Evolutionary conservation across 495 filamentous ascomycete species (phyloP), one percentile per base, ranked within the genome.

Genomic region (Rhizodiscina lignyota): DNA sequence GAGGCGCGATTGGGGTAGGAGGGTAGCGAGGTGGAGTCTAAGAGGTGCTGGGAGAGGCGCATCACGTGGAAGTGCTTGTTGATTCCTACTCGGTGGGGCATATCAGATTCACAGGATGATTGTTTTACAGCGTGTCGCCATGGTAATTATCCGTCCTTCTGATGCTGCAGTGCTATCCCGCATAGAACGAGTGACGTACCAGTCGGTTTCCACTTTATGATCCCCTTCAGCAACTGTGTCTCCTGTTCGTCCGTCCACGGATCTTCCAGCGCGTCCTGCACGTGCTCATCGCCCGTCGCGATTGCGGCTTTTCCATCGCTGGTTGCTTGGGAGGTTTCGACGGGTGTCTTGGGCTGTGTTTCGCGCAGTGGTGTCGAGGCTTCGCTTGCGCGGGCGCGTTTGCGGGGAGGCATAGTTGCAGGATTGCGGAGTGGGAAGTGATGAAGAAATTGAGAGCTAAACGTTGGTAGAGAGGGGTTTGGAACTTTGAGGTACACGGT

Each of bases 41-140:
- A 74, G 38, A 94, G 74, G n/a, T n/a, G n/a, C n/a, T n/a, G n/a
- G n/a, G n/a, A n/a, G n/a, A n/a, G n/a, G n/a, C n/a, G n/a, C n/a
- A n/a, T n/a, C 63, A 96, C 87, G 18, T 83, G 82, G 54, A 97
- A 96, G 59, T 96, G 86, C 56, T 91, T 96, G 61, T 97, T 86
- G 63, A 97, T 77, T 32, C 87, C 87, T 94, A 13, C 13, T 27
- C 13, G 24, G 24, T 8, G 8, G 8, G 24, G 24, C 8, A 13
- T 8, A 13, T 13, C 24, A 27, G 8, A 13, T 8, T 27, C 24
- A 27, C n/a, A n/a, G n/a, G n/a, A n/a, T n/a, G n/a, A n/a, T n/a
- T n/a, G n/a, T n/a, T 8, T 13, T 13, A 27, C 24, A 27, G 8
- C 13, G 13, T 8, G 24, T 27, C 24, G 13, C 8, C 24, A 27